Base-by-base conservation (phyloP, 805 yeast genomes). In the Komagataella phaffii region DNA sequence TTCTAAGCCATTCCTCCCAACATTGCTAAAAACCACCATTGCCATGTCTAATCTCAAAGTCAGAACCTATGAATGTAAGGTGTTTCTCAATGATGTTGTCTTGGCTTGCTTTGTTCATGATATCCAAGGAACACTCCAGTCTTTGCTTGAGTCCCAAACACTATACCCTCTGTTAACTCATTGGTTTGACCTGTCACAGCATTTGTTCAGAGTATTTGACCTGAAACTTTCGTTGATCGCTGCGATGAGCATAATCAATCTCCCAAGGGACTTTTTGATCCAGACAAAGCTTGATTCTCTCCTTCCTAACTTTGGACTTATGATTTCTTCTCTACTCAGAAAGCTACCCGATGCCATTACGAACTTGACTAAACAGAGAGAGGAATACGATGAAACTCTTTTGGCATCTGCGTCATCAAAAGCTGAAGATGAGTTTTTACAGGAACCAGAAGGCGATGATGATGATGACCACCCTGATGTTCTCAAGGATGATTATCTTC, bases 171-270 rank as follows among this genome's bases (percentile, higher is more conserved):
- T 87, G 58, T 77, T 90, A 59, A 71, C 71, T 23, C 63, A 72
- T 51, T 88, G 96, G 96, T 77, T 85, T 59, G 70, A 74, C 18
- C 58, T 73, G 7, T 67, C 80, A 45, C 76, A 81, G 3, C 67
- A 70, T 24, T 73, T 84, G 57, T 74, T 74, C 19, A 71, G 95
- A 54, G 95, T 88, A 2, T 86, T 76, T 59, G 98, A 91, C 65
- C 72, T 88, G 63, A 90, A 89, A 65, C 66, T 91, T 46, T 79
- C 87, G 1, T 69, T 79, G 2, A 65, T 91, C 56, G 95, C 93
- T 0, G 61, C 85, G 19, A 64, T 90, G 53, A 71, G 79, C 8
- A 53, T 87, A 59, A 24, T 64, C 60, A 56, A 60, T 63, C 53
- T 71, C 23, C 61, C 60, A 18, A 46, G 53, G 7, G 50, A 53